These are phyloP conservation scores for Brassica hybrid DNA, from an alignment of 441 rosid genomes.

Conservation along the genomic window DNA sequence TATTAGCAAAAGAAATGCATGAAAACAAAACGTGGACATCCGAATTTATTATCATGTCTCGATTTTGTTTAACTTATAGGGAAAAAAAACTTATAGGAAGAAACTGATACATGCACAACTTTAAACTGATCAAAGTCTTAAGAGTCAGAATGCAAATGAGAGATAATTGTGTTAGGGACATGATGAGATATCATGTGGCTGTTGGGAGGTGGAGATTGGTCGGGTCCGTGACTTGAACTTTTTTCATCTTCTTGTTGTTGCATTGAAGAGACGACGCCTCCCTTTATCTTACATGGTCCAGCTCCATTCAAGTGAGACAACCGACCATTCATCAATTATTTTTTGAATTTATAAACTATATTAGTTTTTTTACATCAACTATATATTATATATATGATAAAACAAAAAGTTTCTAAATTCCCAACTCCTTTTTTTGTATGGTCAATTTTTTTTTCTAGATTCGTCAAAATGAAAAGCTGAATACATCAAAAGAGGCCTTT, in stretches of 20 bases:
- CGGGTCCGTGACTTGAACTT: conserved; percentile 39
- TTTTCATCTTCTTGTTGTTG: too few relatives aligned
- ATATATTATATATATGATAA: neutral
- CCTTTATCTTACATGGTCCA: conserved; percentile 42
- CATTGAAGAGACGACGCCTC: too few relatives aligned
- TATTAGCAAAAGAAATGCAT: too few relatives aligned
- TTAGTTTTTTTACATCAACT: neutral
- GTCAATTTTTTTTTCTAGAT: neutral
- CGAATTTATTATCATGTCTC: neutral
- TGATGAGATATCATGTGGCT: conserved; percentile 23
- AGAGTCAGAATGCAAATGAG: neutral
- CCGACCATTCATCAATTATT: conserved; percentile 19
- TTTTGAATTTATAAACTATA: conserved; percentile 16
- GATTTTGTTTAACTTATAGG: neutral
- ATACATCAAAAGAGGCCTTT: conserved; percentile 22
- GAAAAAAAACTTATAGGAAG: too few relatives aligned
- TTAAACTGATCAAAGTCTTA: neutral
- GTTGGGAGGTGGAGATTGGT: conserved; percentile 40
- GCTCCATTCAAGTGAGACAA: conserved; percentile 36
- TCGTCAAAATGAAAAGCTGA: neutral
- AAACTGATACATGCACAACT: neutral
- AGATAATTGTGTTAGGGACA: neutral
- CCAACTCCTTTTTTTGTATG: too few relatives aligned
- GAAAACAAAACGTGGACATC: neutral
- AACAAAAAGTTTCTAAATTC: neutral